Percentiles rank a stretch among this genome's conserved stretches.
Conservation (phyloP, 1,284 basidiomycete genomes). For the Lentinus polychrous region DNA sequence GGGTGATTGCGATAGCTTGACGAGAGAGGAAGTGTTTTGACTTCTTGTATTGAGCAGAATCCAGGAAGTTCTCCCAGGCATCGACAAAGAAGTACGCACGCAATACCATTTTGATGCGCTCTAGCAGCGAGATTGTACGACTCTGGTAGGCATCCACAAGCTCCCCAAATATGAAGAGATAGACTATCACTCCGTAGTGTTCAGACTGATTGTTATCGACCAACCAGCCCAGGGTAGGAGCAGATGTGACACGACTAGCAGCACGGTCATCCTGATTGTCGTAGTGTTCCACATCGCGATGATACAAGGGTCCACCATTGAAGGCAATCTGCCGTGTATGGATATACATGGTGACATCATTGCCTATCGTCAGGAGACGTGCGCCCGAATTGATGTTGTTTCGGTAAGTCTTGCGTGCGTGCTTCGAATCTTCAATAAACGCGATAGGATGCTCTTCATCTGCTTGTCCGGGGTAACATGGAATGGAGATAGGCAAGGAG, state of each 20-base stretch:
- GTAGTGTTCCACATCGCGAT: conserved; percentile 29
- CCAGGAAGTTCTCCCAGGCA: conserved; percentile 27
- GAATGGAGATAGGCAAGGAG: conserved; percentile 9
- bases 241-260: conserved; percentile 22
- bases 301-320: conserved; percentile 18
- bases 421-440: conserved; percentile 26
- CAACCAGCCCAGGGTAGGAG: conserved; percentile 7
- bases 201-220: conserved; percentile 11
- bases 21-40: conserved; percentile 23
- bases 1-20: conserved; percentile 25
- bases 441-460: conserved; percentile 14
- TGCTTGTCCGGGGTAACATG: too few relatives aligned
- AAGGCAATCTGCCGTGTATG: conserved; percentile 5
- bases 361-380: conserved; percentile 3
- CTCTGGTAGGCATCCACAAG: conserved; percentile 21
- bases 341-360: conserved; percentile 2
- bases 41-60: conserved; percentile 6
- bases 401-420: conserved; percentile 23
- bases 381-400: conserved; percentile 21
- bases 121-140: conserved; percentile 13
- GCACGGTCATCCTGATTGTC: conserved; percentile 38
- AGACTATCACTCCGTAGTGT: conserved; percentile 12
- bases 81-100: conserved; percentile 29
- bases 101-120: conserved; percentile 27
- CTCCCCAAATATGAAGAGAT: conserved; percentile 21